Conservation (phyloP, 148 eudicot genomes). For the Camellia granthamiana region DNA sequence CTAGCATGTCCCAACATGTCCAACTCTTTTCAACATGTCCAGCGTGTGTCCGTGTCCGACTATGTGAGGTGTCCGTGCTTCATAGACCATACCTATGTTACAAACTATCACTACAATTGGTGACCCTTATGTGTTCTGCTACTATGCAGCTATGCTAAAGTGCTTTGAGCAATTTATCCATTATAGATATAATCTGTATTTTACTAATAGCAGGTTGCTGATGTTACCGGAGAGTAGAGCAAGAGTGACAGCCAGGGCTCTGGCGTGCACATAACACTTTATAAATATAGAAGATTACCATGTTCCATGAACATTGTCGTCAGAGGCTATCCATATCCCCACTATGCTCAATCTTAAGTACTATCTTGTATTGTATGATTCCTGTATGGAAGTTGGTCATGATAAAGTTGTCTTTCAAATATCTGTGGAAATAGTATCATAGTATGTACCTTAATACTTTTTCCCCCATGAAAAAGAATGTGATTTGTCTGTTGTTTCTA, state of each 20-base stretch:
- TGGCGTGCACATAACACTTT: background rate
- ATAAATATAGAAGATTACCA: background rate
- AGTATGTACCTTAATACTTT: too few species aligned
- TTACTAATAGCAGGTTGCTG: background rate
- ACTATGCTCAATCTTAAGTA: background rate
- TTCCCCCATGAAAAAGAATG: background rate
- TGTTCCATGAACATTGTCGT: background rate
- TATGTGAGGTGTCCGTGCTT: too few species aligned
- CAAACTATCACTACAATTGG: background rate
- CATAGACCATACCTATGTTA: background rate
- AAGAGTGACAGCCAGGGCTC: background rate
- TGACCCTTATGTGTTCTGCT: background rate
- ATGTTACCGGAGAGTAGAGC: background rate
- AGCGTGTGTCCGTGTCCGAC: too few species aligned
- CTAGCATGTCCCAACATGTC: too few species aligned
- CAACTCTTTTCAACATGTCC: too few species aligned
- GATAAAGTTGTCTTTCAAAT: background rate
- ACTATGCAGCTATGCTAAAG: background rate
- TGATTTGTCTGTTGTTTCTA: background rate
- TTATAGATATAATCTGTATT: background rate
- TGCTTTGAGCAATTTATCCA: background rate
- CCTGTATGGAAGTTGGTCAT: background rate
- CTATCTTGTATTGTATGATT: constrained; percentile 2
- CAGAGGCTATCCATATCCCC: background rate
- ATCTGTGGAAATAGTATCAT: background rate